These are phyloP conservation scores for Immersiella caudata DNA, from an alignment of 495 filamentous ascomycete species.

Conservation along the genomic window DNA sequence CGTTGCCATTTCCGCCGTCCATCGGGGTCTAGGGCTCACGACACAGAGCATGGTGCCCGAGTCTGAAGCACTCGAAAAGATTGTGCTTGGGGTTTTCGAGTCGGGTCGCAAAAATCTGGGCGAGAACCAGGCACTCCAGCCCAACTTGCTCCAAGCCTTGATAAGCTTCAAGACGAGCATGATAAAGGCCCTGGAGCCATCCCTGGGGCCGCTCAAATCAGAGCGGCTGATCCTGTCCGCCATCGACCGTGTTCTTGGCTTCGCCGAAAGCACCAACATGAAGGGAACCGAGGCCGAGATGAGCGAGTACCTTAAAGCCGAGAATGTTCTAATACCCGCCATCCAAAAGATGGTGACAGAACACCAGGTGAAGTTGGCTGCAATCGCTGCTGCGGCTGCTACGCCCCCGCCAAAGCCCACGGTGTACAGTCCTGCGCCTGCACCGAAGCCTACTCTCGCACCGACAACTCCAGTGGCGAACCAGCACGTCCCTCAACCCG, in stretches of 20 bases:
- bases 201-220: constrained; percentile 31
- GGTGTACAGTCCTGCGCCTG: not conserved
- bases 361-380: constrained; percentile 23
- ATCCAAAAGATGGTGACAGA: constrained; percentile 28
- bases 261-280: constrained; percentile 37
- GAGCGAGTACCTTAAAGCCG: constrained; percentile 32
- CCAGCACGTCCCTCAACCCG: not conserved
- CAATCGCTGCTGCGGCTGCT: constrained; percentile 16
- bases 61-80: constrained; percentile 33
- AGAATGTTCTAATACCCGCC: constrained; percentile 34
- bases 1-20: constrained; percentile 41
- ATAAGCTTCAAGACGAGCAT: constrained; percentile 34
- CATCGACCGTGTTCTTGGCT: constrained; percentile 42
- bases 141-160: constrained; percentile 31
- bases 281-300: constrained; percentile 29
- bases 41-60: constrained; percentile 29
- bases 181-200: constrained; percentile 30
- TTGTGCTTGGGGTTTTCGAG: constrained; percentile 37
- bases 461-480: not conserved
- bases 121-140: constrained; percentile 29
- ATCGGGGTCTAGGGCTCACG: constrained; percentile 37
- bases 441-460: not conserved
- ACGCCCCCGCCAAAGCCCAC: constrained; percentile 15
- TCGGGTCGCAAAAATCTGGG: constrained; percentile 27
- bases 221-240: constrained; percentile 42